These are phyloP conservation scores for Globisporangium camurandrum DNA, from an alignment of 352 stramenopile genomes.

Conservation along the genomic window DNA sequence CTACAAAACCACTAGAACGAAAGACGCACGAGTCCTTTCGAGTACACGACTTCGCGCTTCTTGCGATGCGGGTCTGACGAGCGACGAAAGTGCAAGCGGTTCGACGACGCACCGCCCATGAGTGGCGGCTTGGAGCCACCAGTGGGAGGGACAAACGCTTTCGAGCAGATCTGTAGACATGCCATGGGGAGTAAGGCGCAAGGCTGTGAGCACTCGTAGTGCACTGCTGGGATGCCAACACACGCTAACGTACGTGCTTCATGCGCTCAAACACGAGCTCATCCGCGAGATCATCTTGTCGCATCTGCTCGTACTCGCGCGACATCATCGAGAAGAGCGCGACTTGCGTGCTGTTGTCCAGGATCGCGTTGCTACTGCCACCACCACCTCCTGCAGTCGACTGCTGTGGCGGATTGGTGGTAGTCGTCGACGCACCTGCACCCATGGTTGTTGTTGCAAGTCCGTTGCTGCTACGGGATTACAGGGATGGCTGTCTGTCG, in stretches of 20 bases:
- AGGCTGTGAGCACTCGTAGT: no score
- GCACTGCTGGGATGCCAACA: no score
- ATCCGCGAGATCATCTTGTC: slow-evolving; percentile 35
- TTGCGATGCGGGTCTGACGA: slow-evolving; percentile 51
- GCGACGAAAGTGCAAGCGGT: slow-evolving; percentile 38
- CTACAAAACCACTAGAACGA: not conserved
- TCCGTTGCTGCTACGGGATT: not conserved
- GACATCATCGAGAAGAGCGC: slow-evolving; percentile 49
- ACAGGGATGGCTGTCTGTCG: no score
- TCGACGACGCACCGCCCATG: slow-evolving; percentile 1
- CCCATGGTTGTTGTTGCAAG: slow-evolving; percentile 21
- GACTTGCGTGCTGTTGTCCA: slow-evolving; percentile 23
- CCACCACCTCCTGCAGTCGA: no score
- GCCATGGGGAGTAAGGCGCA: no score
- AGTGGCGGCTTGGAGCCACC: no score
- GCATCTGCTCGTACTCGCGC: slow-evolving; percentile 61
- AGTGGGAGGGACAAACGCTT: slow-evolving; percentile 34
- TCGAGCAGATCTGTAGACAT: slow-evolving; percentile 23
- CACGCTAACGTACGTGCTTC: slow-evolving; percentile 53
- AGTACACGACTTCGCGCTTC: slow-evolving; percentile 68
- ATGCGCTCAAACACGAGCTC: slow-evolving; percentile 74
- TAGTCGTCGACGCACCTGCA: slow-evolving; percentile 26
- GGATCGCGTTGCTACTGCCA: no score
- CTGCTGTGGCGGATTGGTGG: slow-evolving; percentile 5
- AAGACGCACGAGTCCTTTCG: slow-evolving; percentile 44